phyloP scores from a whole-genome alignment of 176 grass and related monocot species.

The Oryza longistaminata region DNA sequence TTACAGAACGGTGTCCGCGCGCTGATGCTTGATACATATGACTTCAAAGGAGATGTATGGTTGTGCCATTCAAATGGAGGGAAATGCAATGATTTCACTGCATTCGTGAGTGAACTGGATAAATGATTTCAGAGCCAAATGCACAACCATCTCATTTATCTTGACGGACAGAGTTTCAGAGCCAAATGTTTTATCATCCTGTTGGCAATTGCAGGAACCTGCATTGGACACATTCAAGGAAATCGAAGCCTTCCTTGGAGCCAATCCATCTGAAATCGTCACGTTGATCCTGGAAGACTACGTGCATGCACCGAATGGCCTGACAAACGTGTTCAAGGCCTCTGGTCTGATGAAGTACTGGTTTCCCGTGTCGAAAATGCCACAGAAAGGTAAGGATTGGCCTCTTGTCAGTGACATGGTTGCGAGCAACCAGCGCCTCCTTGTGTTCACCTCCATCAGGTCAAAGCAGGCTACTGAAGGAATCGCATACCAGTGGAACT shows the following conservation, averaged over 20 bases:
- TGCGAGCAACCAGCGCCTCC: constrained; percentile 59
- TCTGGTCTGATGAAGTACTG: constrained; percentile 78
- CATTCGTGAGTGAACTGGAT: constrained; percentile 75
- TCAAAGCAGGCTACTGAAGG: constrained; percentile 83
- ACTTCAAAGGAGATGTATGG: constrained; percentile 86
- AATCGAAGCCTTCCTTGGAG: constrained; percentile 72
- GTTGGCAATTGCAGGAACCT: constrained; percentile 58
- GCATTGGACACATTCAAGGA: constrained; percentile 85
- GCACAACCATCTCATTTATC: not conserved
- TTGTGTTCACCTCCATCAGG: constrained; percentile 84
- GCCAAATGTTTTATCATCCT: not conserved
- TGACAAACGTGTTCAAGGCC: constrained; percentile 79
- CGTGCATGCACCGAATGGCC: constrained; percentile 67
- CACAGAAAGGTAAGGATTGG: constrained; percentile 77
- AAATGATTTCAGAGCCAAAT: not conserved
- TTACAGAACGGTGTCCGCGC: constrained; percentile 79
- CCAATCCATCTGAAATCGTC: constrained; percentile 87
- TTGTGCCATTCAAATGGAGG: constrained; percentile 82
- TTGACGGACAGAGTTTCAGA: not conserved
- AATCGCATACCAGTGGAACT: constrained; percentile 97
- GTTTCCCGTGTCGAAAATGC: constrained; percentile 95
- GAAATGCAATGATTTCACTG: constrained; percentile 82
- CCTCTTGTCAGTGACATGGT: constrained; percentile 86
- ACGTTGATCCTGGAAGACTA: constrained; percentile 94
- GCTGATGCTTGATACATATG: constrained; percentile 91